A percentile compares a stretch with the other conserved stretches of the same genome.
Conservation (phyloP, 2,329 filamentous ascomycete genomes). For the Lachnellula suecica region DNA sequence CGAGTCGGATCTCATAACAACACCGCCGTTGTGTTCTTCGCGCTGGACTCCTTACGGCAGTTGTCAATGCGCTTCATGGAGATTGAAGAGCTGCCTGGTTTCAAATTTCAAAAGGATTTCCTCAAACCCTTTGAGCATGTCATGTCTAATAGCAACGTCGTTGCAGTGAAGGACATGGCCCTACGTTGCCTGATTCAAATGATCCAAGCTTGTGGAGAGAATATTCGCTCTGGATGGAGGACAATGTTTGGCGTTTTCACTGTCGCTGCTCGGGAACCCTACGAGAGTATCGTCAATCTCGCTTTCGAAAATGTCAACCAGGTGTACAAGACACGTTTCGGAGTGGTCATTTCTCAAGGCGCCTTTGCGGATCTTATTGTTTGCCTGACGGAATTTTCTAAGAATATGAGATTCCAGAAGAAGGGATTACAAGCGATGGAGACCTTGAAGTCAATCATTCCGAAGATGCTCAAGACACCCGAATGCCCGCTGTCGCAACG, state of each 20-base stretch:
- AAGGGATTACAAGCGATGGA: conserved; percentile 97
- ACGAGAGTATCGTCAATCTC: conserved; percentile 93
- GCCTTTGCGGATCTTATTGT: conserved; percentile 96
- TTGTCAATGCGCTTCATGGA: conserved; percentile 99
- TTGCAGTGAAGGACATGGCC: conserved; percentile 96
- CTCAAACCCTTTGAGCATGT: conserved; percentile 98
- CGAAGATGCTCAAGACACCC: conserved; percentile 91
- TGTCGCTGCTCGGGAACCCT: conserved; percentile 87
- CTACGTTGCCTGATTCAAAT: conserved; percentile 96
- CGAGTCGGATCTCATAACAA: conserved; percentile 95
- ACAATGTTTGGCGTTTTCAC: conserved; percentile 99
- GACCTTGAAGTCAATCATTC: conserved; percentile 87
- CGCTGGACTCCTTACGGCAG: conserved; percentile 90
- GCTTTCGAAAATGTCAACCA: conserved; percentile 96
- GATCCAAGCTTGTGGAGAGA: conserved; percentile 95
- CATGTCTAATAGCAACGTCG: conserved; percentile 86
- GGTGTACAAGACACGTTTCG: conserved; percentile 93
- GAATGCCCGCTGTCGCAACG: conserved; percentile 86
- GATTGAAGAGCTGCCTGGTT: conserved; percentile 93
- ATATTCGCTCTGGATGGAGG: conserved; percentile 96
- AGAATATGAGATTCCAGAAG: conserved; percentile 98
- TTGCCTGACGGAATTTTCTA: conserved; percentile 96
- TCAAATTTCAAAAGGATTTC: conserved; percentile 99
- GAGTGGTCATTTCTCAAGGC: conserved; percentile 92
- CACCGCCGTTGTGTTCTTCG: conserved; percentile 96